Conservation (phyloP, 2,329 filamentous ascomycete species). For the Aspergillus sp. region DNA sequence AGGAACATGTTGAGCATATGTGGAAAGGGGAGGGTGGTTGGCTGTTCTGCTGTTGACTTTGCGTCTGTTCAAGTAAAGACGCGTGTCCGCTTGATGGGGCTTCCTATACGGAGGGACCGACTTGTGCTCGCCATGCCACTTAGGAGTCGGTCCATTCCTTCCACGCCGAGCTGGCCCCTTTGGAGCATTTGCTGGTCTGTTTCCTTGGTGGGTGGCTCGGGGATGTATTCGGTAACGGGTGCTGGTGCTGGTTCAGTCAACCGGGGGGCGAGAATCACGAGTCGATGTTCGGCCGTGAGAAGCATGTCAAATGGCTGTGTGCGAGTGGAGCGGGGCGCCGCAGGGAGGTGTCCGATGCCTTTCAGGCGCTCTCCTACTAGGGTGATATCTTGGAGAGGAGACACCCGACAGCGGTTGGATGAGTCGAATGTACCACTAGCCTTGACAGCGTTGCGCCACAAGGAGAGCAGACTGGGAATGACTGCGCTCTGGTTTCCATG, state of each 20-base stretch:
- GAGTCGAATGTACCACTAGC: constrained; percentile 43
- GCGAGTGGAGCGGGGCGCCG: constrained; percentile 27
- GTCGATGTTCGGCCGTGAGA: constrained; percentile 44
- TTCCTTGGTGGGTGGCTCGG: constrained; percentile 26
- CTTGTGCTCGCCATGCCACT: constrained; percentile 43
- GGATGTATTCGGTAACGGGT: constrained; percentile 15
- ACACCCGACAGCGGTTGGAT: constrained; percentile 42
- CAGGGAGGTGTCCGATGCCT: constrained; percentile 41
- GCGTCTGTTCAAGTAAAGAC: constrained; percentile 33
- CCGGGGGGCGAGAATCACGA: constrained; percentile 40
- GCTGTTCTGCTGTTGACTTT: neutral
- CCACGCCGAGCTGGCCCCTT: constrained; percentile 48
- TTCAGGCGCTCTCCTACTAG: constrained; percentile 46
- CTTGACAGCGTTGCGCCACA: constrained; percentile 47
- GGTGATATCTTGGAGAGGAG: constrained; percentile 41
- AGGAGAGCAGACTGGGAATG: constrained; percentile 46
- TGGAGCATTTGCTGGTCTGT: constrained; percentile 46
- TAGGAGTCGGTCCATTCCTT: constrained; percentile 51
- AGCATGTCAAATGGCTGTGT: constrained; percentile 41
- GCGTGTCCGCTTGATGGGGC: constrained; percentile 40
- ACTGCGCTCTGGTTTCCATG: constrained; percentile 45
- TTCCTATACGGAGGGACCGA: constrained; percentile 36
- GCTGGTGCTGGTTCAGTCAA: constrained; percentile 30
- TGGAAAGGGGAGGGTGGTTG: neutral
- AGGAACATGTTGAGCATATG: neutral